Percentiles rank a stretch among this genome's conserved stretches.
These are phyloP conservation scores for Austroboletus sp. DNA, from an alignment of 1,284 basidiomycete species.

Conservation along the genomic window DNA sequence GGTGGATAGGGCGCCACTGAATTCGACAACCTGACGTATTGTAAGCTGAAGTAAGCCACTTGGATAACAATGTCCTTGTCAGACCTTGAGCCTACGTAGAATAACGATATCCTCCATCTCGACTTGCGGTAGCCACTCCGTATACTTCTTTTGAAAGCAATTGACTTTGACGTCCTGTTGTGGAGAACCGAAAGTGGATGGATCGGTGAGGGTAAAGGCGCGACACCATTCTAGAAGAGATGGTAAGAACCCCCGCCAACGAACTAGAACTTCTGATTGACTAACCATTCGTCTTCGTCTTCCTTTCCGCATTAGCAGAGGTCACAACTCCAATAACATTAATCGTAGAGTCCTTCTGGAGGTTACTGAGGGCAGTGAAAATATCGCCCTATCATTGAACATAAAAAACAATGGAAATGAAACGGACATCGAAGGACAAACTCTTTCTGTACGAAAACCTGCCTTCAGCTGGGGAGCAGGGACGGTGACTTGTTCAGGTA, in stretches of 20 bases:
- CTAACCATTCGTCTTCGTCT: constrained; percentile 28
- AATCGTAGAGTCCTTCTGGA: constrained; percentile 18
- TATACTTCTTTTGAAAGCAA: constrained; percentile 45
- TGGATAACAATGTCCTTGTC: not conserved
- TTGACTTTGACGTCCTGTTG: constrained; percentile 34
- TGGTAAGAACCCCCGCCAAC: not conserved
- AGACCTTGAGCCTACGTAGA: constrained; percentile 29
- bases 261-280: not conserved
- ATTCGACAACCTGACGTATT: constrained; percentile 30
- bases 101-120: constrained; percentile 33
- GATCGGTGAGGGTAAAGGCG: constrained; percentile 24
- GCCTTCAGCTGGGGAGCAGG: constrained; percentile 10
- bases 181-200: constrained; percentile 35
- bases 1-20: constrained; percentile 30
- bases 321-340: constrained; percentile 31
- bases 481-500: not conserved
- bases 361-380: constrained; percentile 23
- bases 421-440: constrained; percentile 8
- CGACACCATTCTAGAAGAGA: constrained; percentile 27
- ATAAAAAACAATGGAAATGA: not conserved
- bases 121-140: constrained; percentile 45
- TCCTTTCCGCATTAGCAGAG: constrained; percentile 8
- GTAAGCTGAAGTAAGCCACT: not conserved
- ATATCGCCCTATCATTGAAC: constrained; percentile 24
- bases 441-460: constrained; percentile 27